Base-by-base conservation (phyloP, 2,329 filamentous ascomycete genomes). In the Ascochyta rabiei region DNA sequence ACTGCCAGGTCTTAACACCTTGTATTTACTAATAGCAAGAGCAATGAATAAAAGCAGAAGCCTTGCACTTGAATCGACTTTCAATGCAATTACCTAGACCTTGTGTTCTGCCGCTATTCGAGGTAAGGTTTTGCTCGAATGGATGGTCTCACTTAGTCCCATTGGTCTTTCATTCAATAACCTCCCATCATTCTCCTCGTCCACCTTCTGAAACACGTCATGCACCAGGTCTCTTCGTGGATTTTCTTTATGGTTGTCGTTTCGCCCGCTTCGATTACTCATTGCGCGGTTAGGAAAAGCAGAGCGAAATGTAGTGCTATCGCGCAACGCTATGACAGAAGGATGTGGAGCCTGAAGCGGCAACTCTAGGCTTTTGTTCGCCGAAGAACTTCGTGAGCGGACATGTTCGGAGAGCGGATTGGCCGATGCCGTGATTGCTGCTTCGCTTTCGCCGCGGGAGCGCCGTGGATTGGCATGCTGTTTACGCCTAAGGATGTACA, bases 81-180 rank as follows among this genome's bases (percentile, higher is more conserved):
- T 6, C 21, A 4, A 23, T 23, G 21, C 21, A 23, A 23, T 21
- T 43, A 23, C 26, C 33, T 21, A 43, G 26, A 62, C 53, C 13
- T 45, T 46, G 43, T 60, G 54, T 37, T 61, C 60, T 2, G 60
- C 55, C 3, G 58, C 60, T 34, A 52, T 10, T 10, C 60, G 48
- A 4, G 60, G 60, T 12, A 63, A 40, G 6, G 60, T 59, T 16
- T 38, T 52, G 6, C 42, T 51, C 7, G 55, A 60, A 45, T 63
- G 60, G 15, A 63, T 63, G 23, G 60, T 63, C 50, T 63, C 60
- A 46, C 54, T 53, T 8, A 63, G 33, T 26, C 60, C 60, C 52
- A 60, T 55, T 2, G 60, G 60, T 24, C 48, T 53, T n/a, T 61
- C 60, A 34, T 63, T 55, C 45, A 63, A 30, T 6, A 63, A 48